Evolutionary conservation across 768 basidiomycete species (phyloP).

Genomic region (Agrocybe chaxingu): DNA sequence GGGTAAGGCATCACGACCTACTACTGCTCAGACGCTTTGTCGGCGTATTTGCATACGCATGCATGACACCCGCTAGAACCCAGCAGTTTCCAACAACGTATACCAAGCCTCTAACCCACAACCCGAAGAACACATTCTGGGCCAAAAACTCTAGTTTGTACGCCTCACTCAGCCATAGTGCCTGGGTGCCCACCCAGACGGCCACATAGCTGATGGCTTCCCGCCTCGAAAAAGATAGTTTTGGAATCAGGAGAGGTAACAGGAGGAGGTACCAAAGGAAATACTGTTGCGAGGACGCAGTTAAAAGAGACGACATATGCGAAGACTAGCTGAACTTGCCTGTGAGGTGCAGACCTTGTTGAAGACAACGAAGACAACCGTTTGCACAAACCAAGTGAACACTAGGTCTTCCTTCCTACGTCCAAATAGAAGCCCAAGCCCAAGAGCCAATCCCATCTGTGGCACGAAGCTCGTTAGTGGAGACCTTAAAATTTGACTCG

Average conservation of each 20-base stretch:
- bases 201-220: slow-evolving; percentile 38
- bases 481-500: slow-evolving; percentile 54
- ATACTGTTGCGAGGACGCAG: slow-evolving; percentile 52
- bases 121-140: slow-evolving; percentile 59
- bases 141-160: slow-evolving; percentile 90
- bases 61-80: slow-evolving; percentile 63
- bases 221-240: slow-evolving; percentile 46
- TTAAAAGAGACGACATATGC: not conserved
- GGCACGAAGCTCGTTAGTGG: slow-evolving; percentile 82
- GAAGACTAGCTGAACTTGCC: slow-evolving; percentile 35
- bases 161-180: slow-evolving; percentile 86
- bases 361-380: slow-evolving; percentile 87
- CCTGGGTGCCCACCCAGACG: slow-evolving; percentile 80
- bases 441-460: slow-evolving; percentile 71
- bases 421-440: slow-evolving; percentile 73
- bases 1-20: too few relatives aligned
- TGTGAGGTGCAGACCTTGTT: slow-evolving; percentile 99
- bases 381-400: slow-evolving; percentile 91
- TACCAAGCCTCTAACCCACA: slow-evolving; percentile 78
- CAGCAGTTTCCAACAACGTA: slow-evolving; percentile 79
- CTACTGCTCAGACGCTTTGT: not conserved
- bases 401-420: slow-evolving; percentile 55
- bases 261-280: slow-evolving; percentile 96
- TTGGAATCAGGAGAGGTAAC: slow-evolving; percentile 77
- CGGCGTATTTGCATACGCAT: slow-evolving; percentile 3